Evolutionary conservation across 352 stramenopile species (phyloP).

Genomic region (Phytophthora europaea): DNA sequence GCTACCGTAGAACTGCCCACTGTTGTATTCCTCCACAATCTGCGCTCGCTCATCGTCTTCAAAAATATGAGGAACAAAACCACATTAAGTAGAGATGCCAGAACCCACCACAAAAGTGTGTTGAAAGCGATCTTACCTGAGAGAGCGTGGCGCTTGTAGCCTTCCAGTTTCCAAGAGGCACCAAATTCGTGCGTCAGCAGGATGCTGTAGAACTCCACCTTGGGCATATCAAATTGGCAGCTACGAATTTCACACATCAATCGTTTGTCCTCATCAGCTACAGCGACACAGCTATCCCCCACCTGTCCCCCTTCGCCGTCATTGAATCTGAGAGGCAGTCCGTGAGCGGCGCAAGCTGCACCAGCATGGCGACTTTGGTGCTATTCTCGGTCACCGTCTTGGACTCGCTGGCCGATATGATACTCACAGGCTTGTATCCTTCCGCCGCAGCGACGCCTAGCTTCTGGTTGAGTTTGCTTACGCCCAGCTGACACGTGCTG

Average conservation of each 20-base stretch:
- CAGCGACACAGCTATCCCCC: background rate
- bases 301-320: slow-evolving; percentile 20
- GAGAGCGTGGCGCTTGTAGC: slow-evolving; percentile 67
- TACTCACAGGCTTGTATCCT: slow-evolving; percentile 57
- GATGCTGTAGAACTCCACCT: slow-evolving; percentile 75
- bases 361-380: slow-evolving; percentile 63
- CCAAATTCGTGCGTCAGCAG: slow-evolving; percentile 52
- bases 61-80: background rate
- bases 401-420: slow-evolving; percentile 76
- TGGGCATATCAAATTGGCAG: slow-evolving; percentile 71
- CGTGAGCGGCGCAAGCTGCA: slow-evolving; percentile 59
- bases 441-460: slow-evolving; percentile 29
- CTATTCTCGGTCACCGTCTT: slow-evolving; percentile 43
- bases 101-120: background rate
- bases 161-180: slow-evolving; percentile 53
- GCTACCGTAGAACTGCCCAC: slow-evolving; percentile 67
- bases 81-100: background rate
- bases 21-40: slow-evolving; percentile 70
- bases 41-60: slow-evolving; percentile 59
- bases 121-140: slow-evolving; percentile 40
- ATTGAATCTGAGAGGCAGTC: slow-evolving; percentile 34
- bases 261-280: background rate
- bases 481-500: slow-evolving; percentile 52
- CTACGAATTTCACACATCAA: slow-evolving; percentile 23
- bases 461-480: slow-evolving; percentile 66